phyloP scores from a whole-genome alignment of 306 rosid species.

The Trifolium fragiferum region DNA sequence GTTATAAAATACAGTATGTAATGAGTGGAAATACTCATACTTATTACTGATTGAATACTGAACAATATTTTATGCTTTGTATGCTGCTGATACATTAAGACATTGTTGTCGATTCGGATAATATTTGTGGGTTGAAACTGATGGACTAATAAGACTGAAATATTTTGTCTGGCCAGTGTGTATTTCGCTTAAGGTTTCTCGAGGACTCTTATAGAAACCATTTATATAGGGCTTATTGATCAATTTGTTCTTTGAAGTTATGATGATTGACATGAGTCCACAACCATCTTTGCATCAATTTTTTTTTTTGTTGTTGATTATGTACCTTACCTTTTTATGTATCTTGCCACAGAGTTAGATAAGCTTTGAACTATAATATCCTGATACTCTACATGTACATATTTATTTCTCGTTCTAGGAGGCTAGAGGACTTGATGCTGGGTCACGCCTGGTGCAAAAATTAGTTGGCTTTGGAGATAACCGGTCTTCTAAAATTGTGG shows the following conservation, averaged over 20 bases:
- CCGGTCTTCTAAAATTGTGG: slow-evolving; percentile 77
- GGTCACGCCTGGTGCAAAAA: slow-evolving; percentile 85
- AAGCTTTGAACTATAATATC: slow-evolving; percentile 17
- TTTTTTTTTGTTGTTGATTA: slow-evolving; percentile 1
- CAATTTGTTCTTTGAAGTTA: slow-evolving; percentile 5
- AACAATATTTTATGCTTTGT: slow-evolving; percentile 11
- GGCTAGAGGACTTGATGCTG: slow-evolving; percentile 99
- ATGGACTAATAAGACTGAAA: neutral
- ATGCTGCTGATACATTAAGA: slow-evolving; percentile 8
- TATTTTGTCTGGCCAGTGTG: neutral
- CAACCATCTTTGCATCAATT: neutral
- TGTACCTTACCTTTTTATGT: neutral
- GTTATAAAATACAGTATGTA: neutral
- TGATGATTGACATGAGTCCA: slow-evolving; percentile 2
- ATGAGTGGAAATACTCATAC: neutral
- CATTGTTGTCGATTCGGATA: neutral
- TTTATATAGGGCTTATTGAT: slow-evolving; percentile 11
- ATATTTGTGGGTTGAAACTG: slow-evolving; percentile 10
- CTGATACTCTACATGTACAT: slow-evolving; percentile 24
- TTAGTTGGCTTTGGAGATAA: slow-evolving; percentile 88
- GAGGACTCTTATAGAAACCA: neutral
- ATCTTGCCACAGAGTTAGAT: neutral
- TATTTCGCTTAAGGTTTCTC: slow-evolving; percentile 15
- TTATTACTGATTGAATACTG: neutral
- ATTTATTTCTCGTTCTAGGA: slow-evolving; percentile 58